Percentiles rank a stretch among this genome's conserved stretches.
phyloP scores from a whole-genome alignment of 192 early-diverging fungal genomes.

The Backusella luteola region DNA sequence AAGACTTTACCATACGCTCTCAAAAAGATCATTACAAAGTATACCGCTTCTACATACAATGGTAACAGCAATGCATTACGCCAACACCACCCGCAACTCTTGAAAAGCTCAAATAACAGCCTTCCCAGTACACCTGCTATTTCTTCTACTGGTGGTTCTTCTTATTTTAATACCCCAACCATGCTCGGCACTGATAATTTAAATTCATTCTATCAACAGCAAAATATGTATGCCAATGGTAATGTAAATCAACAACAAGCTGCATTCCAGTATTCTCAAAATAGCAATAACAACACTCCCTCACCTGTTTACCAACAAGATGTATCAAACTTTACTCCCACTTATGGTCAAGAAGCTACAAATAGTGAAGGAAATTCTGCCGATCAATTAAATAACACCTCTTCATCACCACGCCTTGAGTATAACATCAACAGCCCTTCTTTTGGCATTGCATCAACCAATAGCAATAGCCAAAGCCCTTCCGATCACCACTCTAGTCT shows the following conservation, averaged over 20 bases:
- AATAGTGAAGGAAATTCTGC: background rate
- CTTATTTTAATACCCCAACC: background rate
- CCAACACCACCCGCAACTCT: background rate
- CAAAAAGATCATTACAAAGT: constrained; percentile 77
- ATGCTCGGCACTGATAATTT: background rate
- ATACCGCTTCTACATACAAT: constrained; percentile 35
- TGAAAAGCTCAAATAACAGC: background rate
- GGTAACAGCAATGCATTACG: background rate
- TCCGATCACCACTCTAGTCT: background rate
- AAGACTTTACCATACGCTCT: constrained; percentile 62
- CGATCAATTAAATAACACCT: background rate
- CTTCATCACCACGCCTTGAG: background rate
- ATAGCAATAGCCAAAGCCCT: background rate
- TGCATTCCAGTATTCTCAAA: background rate
- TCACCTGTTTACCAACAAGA: background rate
- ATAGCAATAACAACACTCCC: background rate
- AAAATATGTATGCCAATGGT: background rate
- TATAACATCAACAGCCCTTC: background rate
- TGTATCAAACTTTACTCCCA: background rate
- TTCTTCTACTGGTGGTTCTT: background rate
- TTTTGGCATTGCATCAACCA: background rate
- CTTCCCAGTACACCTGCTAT: background rate
- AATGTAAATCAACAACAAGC: background rate
- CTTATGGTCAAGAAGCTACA: background rate
- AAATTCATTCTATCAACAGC: background rate